These are phyloP conservation scores for Fonsecaea nubica DNA, from an alignment of 2,329 filamentous ascomycete species.

Conservation along the genomic window DNA sequence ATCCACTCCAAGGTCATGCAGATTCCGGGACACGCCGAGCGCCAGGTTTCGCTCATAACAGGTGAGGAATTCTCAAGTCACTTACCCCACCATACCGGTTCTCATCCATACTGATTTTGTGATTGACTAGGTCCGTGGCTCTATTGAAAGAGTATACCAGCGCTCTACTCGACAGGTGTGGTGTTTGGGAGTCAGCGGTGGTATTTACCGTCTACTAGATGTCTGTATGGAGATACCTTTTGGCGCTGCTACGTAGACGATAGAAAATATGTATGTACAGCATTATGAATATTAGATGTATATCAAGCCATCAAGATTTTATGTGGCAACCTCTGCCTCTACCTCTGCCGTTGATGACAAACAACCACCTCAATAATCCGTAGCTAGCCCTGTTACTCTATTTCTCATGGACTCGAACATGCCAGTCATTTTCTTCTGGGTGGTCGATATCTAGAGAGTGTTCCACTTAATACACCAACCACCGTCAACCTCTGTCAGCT, in stretches of 20 bases:
- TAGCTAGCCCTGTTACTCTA: neutral
- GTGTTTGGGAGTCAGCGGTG: too few species aligned
- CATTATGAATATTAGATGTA: neutral
- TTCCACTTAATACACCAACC: too few species aligned
- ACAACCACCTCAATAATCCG: neutral
- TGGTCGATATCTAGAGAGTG: neutral
- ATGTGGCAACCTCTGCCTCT: neutral
- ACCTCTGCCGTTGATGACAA: neutral
- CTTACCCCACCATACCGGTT: too few species aligned
- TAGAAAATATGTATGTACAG: neutral
- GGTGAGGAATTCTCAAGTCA: neutral
- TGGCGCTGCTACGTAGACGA: neutral
- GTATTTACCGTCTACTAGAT: too few species aligned
- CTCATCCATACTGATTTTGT: constrained; percentile 1
- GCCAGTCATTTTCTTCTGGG: neutral
- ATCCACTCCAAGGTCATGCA: constrained; percentile 89
- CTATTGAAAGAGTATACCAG: constrained; percentile 3
- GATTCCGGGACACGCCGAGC: constrained; percentile 14
- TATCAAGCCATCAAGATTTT: neutral
- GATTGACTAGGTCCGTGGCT: constrained; percentile 19
- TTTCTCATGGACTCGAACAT: neutral
- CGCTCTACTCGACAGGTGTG: too few species aligned
- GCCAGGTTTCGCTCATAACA: constrained; percentile 8
- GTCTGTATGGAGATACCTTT: neutral
- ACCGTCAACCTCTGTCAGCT: too few species aligned